Conservation (phyloP, 208 protist species). For the Crithidia brevicula region DNA sequence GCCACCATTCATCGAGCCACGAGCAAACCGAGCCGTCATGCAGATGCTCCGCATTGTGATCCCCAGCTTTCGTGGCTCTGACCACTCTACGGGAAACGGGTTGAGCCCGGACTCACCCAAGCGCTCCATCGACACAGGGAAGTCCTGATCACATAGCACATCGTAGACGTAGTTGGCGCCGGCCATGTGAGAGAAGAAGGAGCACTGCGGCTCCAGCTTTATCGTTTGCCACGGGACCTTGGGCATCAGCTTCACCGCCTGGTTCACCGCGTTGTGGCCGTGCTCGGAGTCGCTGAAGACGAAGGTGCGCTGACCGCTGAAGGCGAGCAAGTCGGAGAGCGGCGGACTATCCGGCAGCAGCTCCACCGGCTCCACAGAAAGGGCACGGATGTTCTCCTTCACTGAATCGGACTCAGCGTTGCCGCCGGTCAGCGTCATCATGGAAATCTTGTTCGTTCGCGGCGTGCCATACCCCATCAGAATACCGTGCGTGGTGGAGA, state of each 20-base stretch:
- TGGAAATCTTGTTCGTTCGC: conserved; percentile 74
- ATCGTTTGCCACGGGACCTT: conserved; percentile 77
- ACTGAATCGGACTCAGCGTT: conserved; percentile 41
- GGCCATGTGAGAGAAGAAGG: conserved; percentile 76
- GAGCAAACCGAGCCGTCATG: conserved; percentile 77
- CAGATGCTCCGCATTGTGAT: conserved; percentile 86
- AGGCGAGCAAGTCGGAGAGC: conserved; percentile 77
- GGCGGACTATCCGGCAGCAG: conserved; percentile 74
- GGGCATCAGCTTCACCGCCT: conserved; percentile 41
- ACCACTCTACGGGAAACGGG: conserved; percentile 90
- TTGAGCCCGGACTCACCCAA: conserved; percentile 85
- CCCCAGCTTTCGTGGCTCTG: conserved; percentile 83
- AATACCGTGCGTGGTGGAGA: conserved; percentile 76
- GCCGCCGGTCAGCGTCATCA: conserved; percentile 56
- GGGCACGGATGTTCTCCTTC: conserved; percentile 43
- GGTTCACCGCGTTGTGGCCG: conserved; percentile 59
- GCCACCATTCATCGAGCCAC: conserved; percentile 77
- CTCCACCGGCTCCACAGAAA: conserved; percentile 74
- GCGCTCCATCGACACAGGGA: conserved; percentile 78
- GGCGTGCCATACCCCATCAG: conserved; percentile 77
- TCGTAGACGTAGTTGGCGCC: conserved; percentile 82
- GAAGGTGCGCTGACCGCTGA: conserved; percentile 74
- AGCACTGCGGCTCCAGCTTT: conserved; percentile 75
- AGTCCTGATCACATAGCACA: conserved; percentile 90
- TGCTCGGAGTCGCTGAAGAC: conserved; percentile 64